Evolutionary conservation across 1,284 basidiomycete species (phyloP).

Genomic region (Marasmius tenuissimus): DNA sequence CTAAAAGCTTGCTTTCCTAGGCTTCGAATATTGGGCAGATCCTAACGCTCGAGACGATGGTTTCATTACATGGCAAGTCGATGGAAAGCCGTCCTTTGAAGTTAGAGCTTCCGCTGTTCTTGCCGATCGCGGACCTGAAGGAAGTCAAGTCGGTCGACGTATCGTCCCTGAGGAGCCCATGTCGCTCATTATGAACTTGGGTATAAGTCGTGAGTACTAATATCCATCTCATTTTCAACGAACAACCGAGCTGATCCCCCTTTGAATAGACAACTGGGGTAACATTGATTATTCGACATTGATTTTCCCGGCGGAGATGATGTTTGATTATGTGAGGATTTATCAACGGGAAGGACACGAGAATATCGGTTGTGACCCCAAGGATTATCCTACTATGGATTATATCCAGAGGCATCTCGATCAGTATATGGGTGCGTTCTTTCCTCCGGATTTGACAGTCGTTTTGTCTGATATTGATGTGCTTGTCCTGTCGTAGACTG

Average conservation of each 20-base stretch:
- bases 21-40: conserved; percentile 73
- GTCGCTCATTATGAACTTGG: conserved; percentile 65
- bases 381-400: conserved; percentile 55
- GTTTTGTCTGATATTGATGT: too few species aligned
- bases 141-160: conserved; percentile 53
- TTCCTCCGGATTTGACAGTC: background rate
- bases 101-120: conserved; percentile 56
- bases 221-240: background rate
- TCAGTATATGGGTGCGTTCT: conserved; percentile 39
- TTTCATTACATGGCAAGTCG: conserved; percentile 66
- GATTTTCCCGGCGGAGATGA: conserved; percentile 64
- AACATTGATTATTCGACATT: conserved; percentile 48
- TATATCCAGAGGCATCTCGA: conserved; percentile 61
- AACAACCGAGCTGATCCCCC: background rate
- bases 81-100: conserved; percentile 50
- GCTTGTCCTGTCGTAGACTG: background rate
- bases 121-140: conserved; percentile 45
- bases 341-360: conserved; percentile 60
- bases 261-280: conserved; percentile 36
- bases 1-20: conserved; percentile 28
- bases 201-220: conserved; percentile 54
- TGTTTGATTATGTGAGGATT: conserved; percentile 70
- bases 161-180: conserved; percentile 77
- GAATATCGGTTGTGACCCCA: conserved; percentile 57
- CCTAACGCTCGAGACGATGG: conserved; percentile 53